Conservation (phyloP, 2,329 filamentous ascomycete species). For the Fusarium continuum region DNA sequence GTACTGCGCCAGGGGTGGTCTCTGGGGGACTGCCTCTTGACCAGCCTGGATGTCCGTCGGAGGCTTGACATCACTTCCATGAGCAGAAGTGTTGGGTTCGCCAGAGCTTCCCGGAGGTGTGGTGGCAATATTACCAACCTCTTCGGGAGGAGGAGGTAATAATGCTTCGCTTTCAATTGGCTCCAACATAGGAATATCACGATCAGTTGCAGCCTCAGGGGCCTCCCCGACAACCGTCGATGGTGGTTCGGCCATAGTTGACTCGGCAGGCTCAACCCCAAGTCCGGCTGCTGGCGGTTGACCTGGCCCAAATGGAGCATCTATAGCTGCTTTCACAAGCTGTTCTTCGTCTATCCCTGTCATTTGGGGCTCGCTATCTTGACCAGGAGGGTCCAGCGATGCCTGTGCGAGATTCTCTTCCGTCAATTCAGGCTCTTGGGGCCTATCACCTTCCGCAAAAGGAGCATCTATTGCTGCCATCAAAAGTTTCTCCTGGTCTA, state of each 20-base stretch:
- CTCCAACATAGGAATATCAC: slow-evolving; percentile 40
- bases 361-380: slow-evolving; percentile 7
- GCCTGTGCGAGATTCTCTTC: slow-evolving; percentile 11
- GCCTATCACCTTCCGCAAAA: not conserved
- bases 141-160: slow-evolving; percentile 51
- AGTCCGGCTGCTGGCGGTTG: slow-evolving; percentile 1
- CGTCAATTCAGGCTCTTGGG: not conserved
- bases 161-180: slow-evolving; percentile 37
- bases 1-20: slow-evolving; percentile 39
- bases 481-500: slow-evolving; percentile 17
- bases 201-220: slow-evolving; percentile 40
- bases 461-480: slow-evolving; percentile 5
- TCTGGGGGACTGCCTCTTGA: slow-evolving; percentile 28
- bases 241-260: slow-evolving; percentile 45
- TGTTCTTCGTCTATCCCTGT: slow-evolving; percentile 16
- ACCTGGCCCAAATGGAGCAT: slow-evolving; percentile 18
- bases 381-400: not conserved
- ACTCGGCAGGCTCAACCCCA: slow-evolving; percentile 18
- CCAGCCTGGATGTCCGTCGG: slow-evolving; percentile 40
- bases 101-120: slow-evolving; percentile 45
- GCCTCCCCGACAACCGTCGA: slow-evolving; percentile 47
- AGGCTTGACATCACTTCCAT: slow-evolving; percentile 42
- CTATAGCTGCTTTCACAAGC: slow-evolving; percentile 13
- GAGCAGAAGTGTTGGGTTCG: slow-evolving; percentile 34
- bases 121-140: slow-evolving; percentile 53